Evolutionary conservation across 805 yeast species (phyloP).

Genomic region (Kazachstania martiniae): DNA sequence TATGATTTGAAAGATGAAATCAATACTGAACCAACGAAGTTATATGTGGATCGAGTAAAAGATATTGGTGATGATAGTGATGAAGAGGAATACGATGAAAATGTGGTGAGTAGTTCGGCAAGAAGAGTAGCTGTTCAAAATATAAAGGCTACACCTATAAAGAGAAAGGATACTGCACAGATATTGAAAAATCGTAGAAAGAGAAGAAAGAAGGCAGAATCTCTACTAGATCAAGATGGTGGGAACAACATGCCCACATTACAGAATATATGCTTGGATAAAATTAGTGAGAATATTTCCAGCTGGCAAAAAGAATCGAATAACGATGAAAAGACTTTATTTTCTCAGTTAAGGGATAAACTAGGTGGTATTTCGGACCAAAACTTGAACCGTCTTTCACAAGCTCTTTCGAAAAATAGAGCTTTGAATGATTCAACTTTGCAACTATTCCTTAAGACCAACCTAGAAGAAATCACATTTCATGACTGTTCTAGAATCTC

Average conservation of each 20-base stretch:
- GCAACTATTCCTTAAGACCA: constrained; percentile 58
- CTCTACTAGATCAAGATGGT: constrained; percentile 65
- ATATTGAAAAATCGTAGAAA: constrained; percentile 52
- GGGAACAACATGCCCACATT: constrained; percentile 54
- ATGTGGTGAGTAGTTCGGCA: neutral
- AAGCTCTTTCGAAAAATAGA: constrained; percentile 73
- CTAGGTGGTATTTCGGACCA: constrained; percentile 77
- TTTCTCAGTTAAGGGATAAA: constrained; percentile 37
- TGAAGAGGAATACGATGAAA: constrained; percentile 20
- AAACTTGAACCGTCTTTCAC: constrained; percentile 61
- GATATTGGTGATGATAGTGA: constrained; percentile 28
- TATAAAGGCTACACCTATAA: constrained; percentile 4
- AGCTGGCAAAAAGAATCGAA: constrained; percentile 14
- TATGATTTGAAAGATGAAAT: constrained; percentile 3
- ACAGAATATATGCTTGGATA: constrained; percentile 71
- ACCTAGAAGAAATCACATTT: constrained; percentile 48
- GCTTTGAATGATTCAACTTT: constrained; percentile 65
- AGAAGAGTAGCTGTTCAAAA: neutral
- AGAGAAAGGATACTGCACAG: constrained; percentile 35
- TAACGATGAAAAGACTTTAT: constrained; percentile 7
- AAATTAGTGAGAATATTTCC: constrained; percentile 39
- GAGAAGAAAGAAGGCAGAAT: constrained; percentile 73
- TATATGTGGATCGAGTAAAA: constrained; percentile 12
- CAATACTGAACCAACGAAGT: too few relatives aligned
- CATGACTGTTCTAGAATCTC: constrained; percentile 89